Evolutionary conservation across 495 filamentous ascomycete species (phyloP), one percentile per base, ranked within the genome.

Genomic region (Daldinia childiae): DNA sequence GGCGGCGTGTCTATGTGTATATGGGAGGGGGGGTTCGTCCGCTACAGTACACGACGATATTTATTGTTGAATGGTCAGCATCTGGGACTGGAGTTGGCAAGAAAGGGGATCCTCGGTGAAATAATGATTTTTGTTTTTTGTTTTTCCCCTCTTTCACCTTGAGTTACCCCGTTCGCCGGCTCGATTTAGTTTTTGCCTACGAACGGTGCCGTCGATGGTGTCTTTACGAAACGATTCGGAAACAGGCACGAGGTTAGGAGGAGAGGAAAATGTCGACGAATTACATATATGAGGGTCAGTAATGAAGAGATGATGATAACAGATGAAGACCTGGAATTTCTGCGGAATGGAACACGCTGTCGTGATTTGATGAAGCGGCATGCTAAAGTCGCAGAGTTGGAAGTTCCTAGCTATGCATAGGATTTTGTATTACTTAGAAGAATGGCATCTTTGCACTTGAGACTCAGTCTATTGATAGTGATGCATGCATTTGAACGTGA

Each of bases 31-130:
- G 54, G 27, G 45, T 19, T 38, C 36, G 56, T 41, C 71, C 58
- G n/a, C 43, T 54, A 51, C 32, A 59, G 32, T 58, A 58, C 60
- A 61, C 57, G 41, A 69, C 66, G 71, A 73, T 51, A 55, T 58
- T 63, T 69, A 24, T 65, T 64, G 64, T 73, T 38, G 57, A 58
- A 62, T 51, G 59, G 48, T 59, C 61, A 68, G 70, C 70, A 73
- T 73, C 45, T 68, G 70, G 70, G 70, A 69, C 36, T 32, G 71
- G 71, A 73, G 71, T 73, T 62, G 51, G 51, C 45, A 69, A 73
- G 52, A 56, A 45, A 50, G 43, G 66, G 56, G 38, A 61, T 34
- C 30, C 41, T 38, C 50, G 58, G 71, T 66, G 66, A 66, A 73
- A 58, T 69, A 69, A 69, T 73, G 71, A 69, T 63, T 64, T 66